Conservation (phyloP, 805 yeast genomes). For the Yarrowia yakushimensis region DNA sequence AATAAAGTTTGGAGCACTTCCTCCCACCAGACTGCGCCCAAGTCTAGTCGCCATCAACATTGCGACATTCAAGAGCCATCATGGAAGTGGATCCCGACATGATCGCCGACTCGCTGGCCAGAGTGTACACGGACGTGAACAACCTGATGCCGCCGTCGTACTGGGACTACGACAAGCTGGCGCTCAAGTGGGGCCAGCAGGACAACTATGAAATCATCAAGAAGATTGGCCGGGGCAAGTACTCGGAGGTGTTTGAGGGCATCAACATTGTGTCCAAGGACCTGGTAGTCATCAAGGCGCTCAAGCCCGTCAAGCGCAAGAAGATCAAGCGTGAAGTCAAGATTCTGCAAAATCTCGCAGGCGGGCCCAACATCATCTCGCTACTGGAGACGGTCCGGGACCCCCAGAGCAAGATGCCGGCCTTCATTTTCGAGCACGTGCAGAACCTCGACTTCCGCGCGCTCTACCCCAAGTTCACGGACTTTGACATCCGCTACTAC, state of each 20-base stretch:
- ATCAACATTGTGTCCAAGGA: slow-evolving; percentile 60
- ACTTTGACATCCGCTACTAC: slow-evolving; percentile 74
- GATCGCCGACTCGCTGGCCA: slow-evolving; percentile 42
- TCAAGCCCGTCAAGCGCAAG: slow-evolving; percentile 90
- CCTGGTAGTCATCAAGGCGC: slow-evolving; percentile 77
- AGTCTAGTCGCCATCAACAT: background rate
- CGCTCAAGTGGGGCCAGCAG: slow-evolving; percentile 56
- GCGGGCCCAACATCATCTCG: slow-evolving; percentile 78
- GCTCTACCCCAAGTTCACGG: slow-evolving; percentile 73
- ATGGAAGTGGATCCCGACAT: slow-evolving; percentile 20
- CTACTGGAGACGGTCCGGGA: slow-evolving; percentile 80
- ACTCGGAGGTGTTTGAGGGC: slow-evolving; percentile 92
- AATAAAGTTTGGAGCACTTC: too few relatives aligned
- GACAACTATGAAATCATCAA: slow-evolving; percentile 68
- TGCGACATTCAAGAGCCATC: background rate
- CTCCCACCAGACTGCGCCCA: background rate
- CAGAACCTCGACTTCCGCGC: slow-evolving; percentile 78
- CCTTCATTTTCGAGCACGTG: slow-evolving; percentile 79
- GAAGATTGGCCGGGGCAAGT: slow-evolving; percentile 90
- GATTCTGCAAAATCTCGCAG: slow-evolving; percentile 77
- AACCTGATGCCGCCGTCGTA: slow-evolving; percentile 63
- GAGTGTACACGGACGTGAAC: slow-evolving; percentile 76
- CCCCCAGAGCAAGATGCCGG: slow-evolving; percentile 74
- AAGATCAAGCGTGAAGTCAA: slow-evolving; percentile 87
- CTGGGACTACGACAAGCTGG: slow-evolving; percentile 67